Base-by-base conservation (phyloP, 768 basidiomycete genomes). In the Lactifluus echinatus region DNA sequence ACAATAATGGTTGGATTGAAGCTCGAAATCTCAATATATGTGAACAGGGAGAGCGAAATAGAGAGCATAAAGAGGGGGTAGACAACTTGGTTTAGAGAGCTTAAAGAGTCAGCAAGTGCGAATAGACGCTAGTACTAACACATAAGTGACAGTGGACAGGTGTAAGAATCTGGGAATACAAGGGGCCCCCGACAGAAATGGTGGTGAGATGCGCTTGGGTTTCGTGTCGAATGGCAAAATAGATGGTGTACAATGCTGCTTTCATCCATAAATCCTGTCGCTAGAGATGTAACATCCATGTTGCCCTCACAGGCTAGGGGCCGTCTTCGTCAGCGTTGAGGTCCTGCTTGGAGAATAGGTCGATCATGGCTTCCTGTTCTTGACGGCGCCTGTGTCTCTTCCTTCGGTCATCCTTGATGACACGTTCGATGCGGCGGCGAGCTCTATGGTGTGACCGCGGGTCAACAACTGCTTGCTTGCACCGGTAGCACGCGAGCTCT, bases 321-420 rank as follows among this genome's bases (percentile, higher is more conserved):
- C 37, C 34, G 29, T 45, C 49, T 28, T 33, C 54, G 37, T 52
- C 45, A 2, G 60, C 70, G 40, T 66, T 70, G 31, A 80, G 66
- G 52, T 74, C 70, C 50, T 79, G 75, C 60, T 63, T 81, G 40
- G 86, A 82, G 67, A 92, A 90, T 6, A 87, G 84, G 66, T 87
- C 84, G 57, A 91, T 75, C 78, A 92, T 82, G 24, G 84, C 76
- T 53, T 92, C 89, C 65, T 89, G 87, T 65, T 91, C 89, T 67
- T 87, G 88, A 64, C 89, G 84, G 54, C 89, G 77, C 65, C 79
- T 86, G 70, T 92, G 89, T 62, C 89, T 78, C 70, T 79, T 81
- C 64, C 87, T 78, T 61, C 88, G 78, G 73, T 92, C 89, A 46
- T 92, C 89, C 68, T 87, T 89, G 67, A 92, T 89, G n/a, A 85